Base-by-base conservation (phyloP, 768 basidiomycete species). In the Rhodotorula sphaerocarpa region DNA sequence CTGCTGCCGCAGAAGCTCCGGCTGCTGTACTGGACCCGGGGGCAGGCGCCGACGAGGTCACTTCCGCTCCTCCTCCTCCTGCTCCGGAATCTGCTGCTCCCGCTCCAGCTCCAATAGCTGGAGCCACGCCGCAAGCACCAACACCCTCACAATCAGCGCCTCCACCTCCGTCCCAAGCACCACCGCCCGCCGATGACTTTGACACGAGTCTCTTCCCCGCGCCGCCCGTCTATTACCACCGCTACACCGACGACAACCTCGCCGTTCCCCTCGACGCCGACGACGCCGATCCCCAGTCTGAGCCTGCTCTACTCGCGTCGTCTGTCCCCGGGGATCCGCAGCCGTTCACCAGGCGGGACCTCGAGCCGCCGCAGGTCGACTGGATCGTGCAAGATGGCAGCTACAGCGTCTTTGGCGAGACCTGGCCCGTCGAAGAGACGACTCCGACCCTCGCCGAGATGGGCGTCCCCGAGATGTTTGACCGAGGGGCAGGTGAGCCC, bases 341-440 rank as follows among this genome's bases (percentile, higher is more conserved):
- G 30, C 60, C 45, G 80, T 84, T 65, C 82, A 83, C 34, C 73
- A 77, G 5, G 69, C 65, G 14, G 67, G 77, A 50, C 78, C 80
- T 93, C 15, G 86, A 90, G 73, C 89, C 86, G 75, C 90, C 90
- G 42, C 81, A 88, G 48, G 84, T 87, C 20, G 90, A 91, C 71
- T 91, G 90, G 89, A 86, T 93, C 55, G 79, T 88, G 2, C 87
- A 90, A 69, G 88, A 88, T 64, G 85, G 86, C 2, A 79, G 82
- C 65, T 93, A 89, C 74, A 81, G 82, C 55, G 85, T 85, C 21
- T 93, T 86, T 75, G 89, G 88, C n/a, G 87, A 91, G 74, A 80
- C 80, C 70, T 93, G 88, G 87, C 86, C 86, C 82, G 88, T 91
- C 56, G 87, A 90, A 71, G 88, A 90, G 71, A 83, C 79, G 21